Evolutionary conservation across 352 stramenopile species (phyloP), one percentile per base, ranked within the genome.

Genomic region (Phytophthora litchii): DNA sequence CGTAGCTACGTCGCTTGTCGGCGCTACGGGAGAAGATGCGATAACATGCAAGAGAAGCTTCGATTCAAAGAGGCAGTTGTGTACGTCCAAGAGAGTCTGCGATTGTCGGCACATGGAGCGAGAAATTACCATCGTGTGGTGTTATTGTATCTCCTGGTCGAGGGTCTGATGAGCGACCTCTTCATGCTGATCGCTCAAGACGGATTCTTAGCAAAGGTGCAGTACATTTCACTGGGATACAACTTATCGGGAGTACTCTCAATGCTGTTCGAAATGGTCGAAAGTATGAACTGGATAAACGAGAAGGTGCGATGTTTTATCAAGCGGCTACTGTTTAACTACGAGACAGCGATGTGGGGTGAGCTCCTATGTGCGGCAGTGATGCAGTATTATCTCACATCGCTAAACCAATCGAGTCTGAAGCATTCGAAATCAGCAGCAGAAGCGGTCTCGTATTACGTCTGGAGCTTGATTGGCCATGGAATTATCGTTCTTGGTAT

Each of bases 251-350:
- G 47, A 8, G 34, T 65, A 4, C 21, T 64, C 9, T 65, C 56
- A 31, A 59, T 65, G 40, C 19, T 59, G 29, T 65, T 65, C 16
- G 47, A 65, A 35, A 65, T 65, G 56, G 40, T 64, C 12, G 56
- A 64, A 17, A 59, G 27, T 6, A 64, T 57, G 46, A 37, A 57
- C 14, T 58, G 46, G 56, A 4, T 64, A 20, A 16, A n/a, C 4
- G 38, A 58, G 23, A 58, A 37, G 10, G 10, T 27, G 11, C 46
- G 56, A 16, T 59, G 38, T n/a, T 48, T 50, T 2, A 27, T 57
- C 40, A 64, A 64, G 32, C 56, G 56, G 4, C 34, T 64, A 0
- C n/a, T 64, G 32, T 64, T 64, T 23, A 59, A 59, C 20, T 58
- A 48, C 56, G 56, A 64, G 56, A 59, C 56, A 2, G 25, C 47